Evolutionary conservation across 805 yeast genomes (phyloP).

Genomic region (Schwanniomyces sp.): DNA sequence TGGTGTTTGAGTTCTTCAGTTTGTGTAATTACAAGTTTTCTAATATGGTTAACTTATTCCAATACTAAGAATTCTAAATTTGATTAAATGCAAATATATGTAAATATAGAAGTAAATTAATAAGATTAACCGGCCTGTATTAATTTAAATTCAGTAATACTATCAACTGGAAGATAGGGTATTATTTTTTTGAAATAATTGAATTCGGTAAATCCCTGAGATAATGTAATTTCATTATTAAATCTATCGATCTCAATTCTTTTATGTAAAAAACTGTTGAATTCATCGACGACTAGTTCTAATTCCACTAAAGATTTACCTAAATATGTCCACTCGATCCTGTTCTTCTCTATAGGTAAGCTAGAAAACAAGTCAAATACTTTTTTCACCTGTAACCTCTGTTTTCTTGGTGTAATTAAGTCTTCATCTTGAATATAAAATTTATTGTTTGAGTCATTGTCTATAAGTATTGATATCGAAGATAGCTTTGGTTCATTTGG

Average conservation of each 20-base stretch:
- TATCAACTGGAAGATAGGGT: constrained; percentile 41
- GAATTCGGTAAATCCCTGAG: constrained; percentile 21
- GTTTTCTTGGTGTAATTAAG: constrained; percentile 6
- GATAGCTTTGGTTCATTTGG: constrained; percentile 29
- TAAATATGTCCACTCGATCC: constrained; percentile 25
- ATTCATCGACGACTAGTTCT: constrained; percentile 46
- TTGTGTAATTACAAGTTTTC: constrained; percentile 26
- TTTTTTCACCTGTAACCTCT: constrained; percentile 4
- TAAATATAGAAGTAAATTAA: neutral
- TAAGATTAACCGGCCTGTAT: constrained; percentile 26
- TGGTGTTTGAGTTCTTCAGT: constrained; percentile 33
- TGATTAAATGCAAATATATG: constrained; percentile 3
- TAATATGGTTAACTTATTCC: constrained; percentile 16
- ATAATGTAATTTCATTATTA: constrained; percentile 7
- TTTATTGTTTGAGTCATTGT: constrained; percentile 27
- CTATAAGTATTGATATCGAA: constrained; percentile 28
- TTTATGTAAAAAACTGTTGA: constrained; percentile 37
- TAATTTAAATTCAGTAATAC: constrained; percentile 25
- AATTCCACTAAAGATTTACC: constrained; percentile 57
- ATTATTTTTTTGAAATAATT: constrained; percentile 36
- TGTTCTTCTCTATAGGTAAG: neutral
- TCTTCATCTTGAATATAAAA: constrained; percentile 34
- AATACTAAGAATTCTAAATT: constrained; percentile 1
- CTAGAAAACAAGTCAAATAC: constrained; percentile 3
- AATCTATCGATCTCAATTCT: constrained; percentile 30